These are phyloP conservation scores for Ganoderma leucocontextum DNA, from an alignment of 1,284 basidiomycete genomes.

Conservation along the genomic window DNA sequence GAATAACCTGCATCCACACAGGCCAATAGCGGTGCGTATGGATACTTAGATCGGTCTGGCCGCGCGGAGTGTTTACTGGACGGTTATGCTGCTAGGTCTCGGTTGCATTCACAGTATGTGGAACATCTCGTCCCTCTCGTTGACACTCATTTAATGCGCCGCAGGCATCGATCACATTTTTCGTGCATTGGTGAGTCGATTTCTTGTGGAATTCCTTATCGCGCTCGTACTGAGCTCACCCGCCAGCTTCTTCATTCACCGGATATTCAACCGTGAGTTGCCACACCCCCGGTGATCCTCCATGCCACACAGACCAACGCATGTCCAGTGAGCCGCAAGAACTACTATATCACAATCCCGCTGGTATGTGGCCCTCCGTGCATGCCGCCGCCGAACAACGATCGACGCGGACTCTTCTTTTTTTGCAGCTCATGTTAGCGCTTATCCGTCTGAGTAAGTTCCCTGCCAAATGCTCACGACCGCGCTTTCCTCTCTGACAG, in stretches of 20 bases:
- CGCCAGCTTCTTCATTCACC: conserved; percentile 31
- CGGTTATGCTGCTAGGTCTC: conserved; percentile 21
- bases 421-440: conserved; percentile 32
- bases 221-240: background rate
- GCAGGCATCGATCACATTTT: conserved; percentile 30
- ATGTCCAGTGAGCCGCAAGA: conserved; percentile 49
- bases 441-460: conserved; percentile 33
- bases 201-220: background rate
- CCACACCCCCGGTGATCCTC: background rate
- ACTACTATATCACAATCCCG: conserved; percentile 46
- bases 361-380: conserved; percentile 44
- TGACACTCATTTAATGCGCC: background rate
- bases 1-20: conserved; percentile 18
- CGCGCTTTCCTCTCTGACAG: background rate
- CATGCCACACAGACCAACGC: background rate
- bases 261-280: conserved; percentile 33
- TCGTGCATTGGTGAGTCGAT: conserved; percentile 33
- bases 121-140: conserved; percentile 32
- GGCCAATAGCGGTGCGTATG: conserved; percentile 29
- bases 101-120: conserved; percentile 27
- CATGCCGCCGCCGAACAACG: background rate
- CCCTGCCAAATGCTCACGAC: background rate
- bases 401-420: background rate
- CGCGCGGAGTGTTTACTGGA: background rate
- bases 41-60: no score